phyloP scores from a whole-genome alignment of 179 eudicot genomes.

The Silene coronaria region DNA sequence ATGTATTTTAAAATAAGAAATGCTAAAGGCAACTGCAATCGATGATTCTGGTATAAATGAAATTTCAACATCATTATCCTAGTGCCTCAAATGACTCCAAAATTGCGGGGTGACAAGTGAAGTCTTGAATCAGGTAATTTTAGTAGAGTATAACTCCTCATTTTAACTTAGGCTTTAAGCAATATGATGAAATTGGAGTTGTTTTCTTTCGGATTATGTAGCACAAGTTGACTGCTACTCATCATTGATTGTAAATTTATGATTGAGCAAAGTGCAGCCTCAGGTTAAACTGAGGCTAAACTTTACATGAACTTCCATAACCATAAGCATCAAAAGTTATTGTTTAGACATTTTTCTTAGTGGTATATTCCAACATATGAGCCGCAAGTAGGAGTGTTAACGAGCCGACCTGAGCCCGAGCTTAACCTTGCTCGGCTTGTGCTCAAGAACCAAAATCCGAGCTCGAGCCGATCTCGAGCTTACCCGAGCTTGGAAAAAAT shows the following conservation, averaged over 20 bases:
- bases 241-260: background rate
- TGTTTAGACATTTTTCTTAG: slow-evolving; percentile 1
- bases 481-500: no score
- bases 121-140: background rate
- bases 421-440: no score
- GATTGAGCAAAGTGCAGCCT: background rate
- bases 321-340: slow-evolving; percentile 6
- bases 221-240: slow-evolving; percentile 15
- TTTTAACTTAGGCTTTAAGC: background rate
- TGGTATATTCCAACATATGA: slow-evolving; percentile 3
- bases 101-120: background rate
- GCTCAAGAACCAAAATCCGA: no score
- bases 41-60: background rate
- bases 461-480: no score
- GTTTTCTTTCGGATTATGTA: slow-evolving; percentile 2
- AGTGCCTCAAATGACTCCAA: no score
- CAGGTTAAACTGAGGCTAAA: background rate
- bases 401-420: no score
- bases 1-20: background rate
- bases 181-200: background rate
- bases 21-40: background rate
- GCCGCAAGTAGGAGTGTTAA: no score
- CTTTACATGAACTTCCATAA: slow-evolving; percentile 2
- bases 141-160: background rate
- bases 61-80: no score